Conservation (phyloP, 306 rosid genomes). For the Lathyrus aphaca region DNA sequence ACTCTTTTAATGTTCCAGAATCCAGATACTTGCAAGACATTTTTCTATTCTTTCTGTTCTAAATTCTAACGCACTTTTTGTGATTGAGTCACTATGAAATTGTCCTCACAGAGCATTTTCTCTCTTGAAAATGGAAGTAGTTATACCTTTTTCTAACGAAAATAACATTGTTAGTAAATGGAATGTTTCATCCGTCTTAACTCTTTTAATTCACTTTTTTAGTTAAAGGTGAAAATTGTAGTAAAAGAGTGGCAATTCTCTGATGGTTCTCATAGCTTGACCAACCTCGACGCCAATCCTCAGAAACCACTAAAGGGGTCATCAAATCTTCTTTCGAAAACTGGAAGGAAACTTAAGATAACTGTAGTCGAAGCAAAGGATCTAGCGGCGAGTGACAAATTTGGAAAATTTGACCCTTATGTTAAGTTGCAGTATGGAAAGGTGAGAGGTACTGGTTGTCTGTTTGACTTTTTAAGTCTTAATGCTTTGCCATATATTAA, state of each 20-base stretch:
- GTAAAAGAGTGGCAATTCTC: conserved; percentile 94
- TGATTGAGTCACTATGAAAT: background rate
- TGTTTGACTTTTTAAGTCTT: conserved; percentile 19
- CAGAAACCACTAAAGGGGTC: conserved; percentile 63
- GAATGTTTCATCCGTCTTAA: conserved; percentile 21
- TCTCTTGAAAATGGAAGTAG: conserved; percentile 26
- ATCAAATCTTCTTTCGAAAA: conserved; percentile 61
- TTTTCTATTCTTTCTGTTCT: background rate
- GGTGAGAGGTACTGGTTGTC: conserved; percentile 50
- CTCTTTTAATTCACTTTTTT: conserved; percentile 35
- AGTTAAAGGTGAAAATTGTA: conserved; percentile 78
- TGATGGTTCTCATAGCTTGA: conserved; percentile 79
- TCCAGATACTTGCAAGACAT: background rate
- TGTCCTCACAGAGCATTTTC: background rate
- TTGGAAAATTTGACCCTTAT: conserved; percentile 70
- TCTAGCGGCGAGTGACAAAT: conserved; percentile 64
- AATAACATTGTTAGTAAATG: conserved; percentile 4
- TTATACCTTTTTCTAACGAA: conserved; percentile 21
- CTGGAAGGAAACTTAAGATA: conserved; percentile 84
- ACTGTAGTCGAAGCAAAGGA: conserved; percentile 82
- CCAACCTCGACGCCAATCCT: conserved; percentile 43
- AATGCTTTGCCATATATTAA: background rate
- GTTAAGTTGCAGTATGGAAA: conserved; percentile 88
- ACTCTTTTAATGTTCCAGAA: background rate
- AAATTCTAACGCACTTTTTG: background rate